Conservation (phyloP, 345 rosid genomes). For the Erysimum cheiranthoides region DNA sequence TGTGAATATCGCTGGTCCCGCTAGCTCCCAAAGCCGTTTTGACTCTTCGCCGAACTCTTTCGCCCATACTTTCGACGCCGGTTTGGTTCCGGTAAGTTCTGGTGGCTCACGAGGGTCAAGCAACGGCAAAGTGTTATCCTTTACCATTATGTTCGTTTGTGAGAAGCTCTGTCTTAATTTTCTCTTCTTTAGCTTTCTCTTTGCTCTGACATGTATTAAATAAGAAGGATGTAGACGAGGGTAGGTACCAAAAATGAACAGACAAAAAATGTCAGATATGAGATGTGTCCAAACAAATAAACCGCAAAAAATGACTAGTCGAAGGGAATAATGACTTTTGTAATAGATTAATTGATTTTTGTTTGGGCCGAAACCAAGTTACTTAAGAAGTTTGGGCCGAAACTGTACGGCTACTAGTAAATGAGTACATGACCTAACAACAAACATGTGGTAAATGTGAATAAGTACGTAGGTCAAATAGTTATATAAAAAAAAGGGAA, state of each 20-base stretch:
- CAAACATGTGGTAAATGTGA: not conserved
- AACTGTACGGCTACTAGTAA: not conserved
- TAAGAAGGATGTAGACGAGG: not conserved
- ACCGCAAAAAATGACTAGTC: not conserved
- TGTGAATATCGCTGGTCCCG: constrained; percentile 91
- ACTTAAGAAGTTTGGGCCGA: not conserved
- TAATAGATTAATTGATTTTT: not conserved
- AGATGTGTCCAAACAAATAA: not conserved
- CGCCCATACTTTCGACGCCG: constrained; percentile 37
- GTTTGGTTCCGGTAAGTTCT: constrained; percentile 28
- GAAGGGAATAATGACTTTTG: not conserved
- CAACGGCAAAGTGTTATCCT: constrained; percentile 36
- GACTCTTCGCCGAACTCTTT: constrained; percentile 74
- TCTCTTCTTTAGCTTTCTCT: not conserved
- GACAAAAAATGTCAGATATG: not conserved
- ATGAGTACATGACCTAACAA: not conserved
- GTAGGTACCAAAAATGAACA: constrained; percentile 33
- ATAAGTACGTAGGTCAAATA: not conserved
- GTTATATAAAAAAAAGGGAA: too few species aligned
- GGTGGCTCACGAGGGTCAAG: constrained; percentile 40
- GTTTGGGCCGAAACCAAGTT: not conserved
- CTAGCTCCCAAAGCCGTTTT: constrained; percentile 73
- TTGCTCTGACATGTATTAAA: not conserved
- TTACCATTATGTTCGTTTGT: constrained; percentile 20
- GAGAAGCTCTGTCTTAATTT: constrained; percentile 18